A percentile compares a stretch with the other conserved stretches of the same genome.
Conservation (phyloP, 306 rosid genomes). For the Elaeagnus macrophylla region DNA sequence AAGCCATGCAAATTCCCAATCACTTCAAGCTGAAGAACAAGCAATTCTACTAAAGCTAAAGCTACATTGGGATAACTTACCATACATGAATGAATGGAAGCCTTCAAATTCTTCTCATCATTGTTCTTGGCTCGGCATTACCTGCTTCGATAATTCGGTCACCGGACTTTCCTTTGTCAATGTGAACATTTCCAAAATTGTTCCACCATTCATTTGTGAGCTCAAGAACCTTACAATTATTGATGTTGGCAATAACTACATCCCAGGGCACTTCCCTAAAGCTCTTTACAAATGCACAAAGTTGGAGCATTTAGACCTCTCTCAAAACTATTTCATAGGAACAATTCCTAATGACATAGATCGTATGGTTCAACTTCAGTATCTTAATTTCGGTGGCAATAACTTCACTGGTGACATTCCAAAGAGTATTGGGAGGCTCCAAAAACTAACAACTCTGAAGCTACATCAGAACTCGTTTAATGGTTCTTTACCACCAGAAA, state of each 20-base stretch:
- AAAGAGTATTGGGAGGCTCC: conserved; percentile 30
- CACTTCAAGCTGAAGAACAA: conserved; percentile 37
- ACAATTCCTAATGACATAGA: conserved; percentile 40
- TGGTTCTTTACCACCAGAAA: conserved; percentile 47
- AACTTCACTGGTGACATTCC: conserved; percentile 53
- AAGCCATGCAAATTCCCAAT: conserved; percentile 29
- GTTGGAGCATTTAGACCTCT: conserved; percentile 36
- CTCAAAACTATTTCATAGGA: conserved; percentile 38
- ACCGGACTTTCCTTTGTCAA: conserved; percentile 19
- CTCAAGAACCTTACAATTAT: conserved; percentile 47
- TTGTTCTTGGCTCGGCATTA: conserved; percentile 52
- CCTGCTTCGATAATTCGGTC: conserved; percentile 39
- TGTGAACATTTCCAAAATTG: conserved; percentile 12
- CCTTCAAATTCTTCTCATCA: conserved; percentile 37
- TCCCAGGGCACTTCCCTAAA: conserved; percentile 49
- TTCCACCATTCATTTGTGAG: conserved; percentile 62
- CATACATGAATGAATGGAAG: conserved; percentile 39
- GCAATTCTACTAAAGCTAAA: conserved; percentile 33
- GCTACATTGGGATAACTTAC: conserved; percentile 31
- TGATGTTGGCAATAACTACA: conserved; percentile 22
- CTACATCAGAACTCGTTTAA: conserved; percentile 21
- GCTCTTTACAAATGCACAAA: conserved; percentile 46
- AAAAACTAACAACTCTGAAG: conserved; percentile 28
- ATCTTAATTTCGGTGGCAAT: conserved; percentile 36
- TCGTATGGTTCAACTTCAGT: conserved; percentile 24